Evolutionary conservation across 345 rosid genomes (phyloP), one percentile per base, ranked within the genome.

Genomic region (Moricandia arvensis): DNA sequence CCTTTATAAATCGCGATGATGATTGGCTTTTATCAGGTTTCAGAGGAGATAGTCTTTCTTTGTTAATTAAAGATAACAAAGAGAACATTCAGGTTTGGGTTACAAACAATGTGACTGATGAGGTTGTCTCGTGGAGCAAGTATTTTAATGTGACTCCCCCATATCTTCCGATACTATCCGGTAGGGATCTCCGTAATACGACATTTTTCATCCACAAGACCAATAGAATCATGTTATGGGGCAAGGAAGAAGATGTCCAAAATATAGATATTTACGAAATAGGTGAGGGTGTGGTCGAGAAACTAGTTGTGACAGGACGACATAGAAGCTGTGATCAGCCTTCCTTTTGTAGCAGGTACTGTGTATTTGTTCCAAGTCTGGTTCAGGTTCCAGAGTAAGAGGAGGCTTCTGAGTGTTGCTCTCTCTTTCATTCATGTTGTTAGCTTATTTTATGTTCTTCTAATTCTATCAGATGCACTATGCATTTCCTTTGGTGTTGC

Each of bases 241-340:
- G 9, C 45, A 4, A 8, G 13, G 43, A 31, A 5, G 11, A 47
- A 8, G 41, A 60, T 60, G 33, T 37, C 8, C 41, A 37, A 37
- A 8, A 2, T 2, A 0, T 29, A 33, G 29, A 29, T 31, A 18
- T 71, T 43, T 71, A 60, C 59, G 59, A 71, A 71, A 71, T 43
- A 16, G 47, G 24, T 30, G 4, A 60, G 31, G 59, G 45, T 30
- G 75, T 10, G 75, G 49, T 71, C 31, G 60, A 45, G 11, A 71
- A 17, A 43, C 67, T 59, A 59, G 59, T 71, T 59, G 59, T 43
- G 66, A 60, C 13, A 7, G n/a, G 38, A 43, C 31, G 45, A 38
- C 13, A 10, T 38, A 4, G 18, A 6, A 3, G 54, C 21, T 47
- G 11, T 47, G 54, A n/a, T 11, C 54, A 0, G 21, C 0, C 5